phyloP scores from a whole-genome alignment of 345 rosid genomes.

The Moringa oleifera region DNA sequence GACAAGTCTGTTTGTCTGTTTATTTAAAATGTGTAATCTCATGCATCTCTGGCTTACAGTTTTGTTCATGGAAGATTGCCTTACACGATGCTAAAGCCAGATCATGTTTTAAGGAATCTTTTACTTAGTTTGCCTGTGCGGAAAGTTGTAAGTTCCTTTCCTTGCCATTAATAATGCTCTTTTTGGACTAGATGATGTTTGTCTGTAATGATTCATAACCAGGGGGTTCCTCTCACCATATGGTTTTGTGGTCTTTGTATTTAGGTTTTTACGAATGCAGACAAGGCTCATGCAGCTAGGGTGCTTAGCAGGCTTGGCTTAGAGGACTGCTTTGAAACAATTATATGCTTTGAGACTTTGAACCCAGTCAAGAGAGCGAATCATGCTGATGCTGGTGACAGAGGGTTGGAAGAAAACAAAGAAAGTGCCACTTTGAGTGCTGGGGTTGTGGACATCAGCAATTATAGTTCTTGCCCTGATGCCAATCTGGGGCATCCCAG shows the following conservation, averaged over 20 bases:
- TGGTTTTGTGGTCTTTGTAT: background rate
- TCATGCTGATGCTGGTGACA: conserved; percentile 17
- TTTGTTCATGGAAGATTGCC: conserved; percentile 94
- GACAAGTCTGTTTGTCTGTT: background rate
- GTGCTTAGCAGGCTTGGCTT: conserved; percentile 73
- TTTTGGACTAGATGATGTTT: background rate
- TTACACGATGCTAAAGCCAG: conserved; percentile 71
- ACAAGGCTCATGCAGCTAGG: conserved; percentile 65
- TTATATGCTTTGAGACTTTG: conserved; percentile 83
- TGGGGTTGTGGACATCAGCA: conserved; percentile 36
- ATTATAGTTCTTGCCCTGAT: conserved; percentile 27
- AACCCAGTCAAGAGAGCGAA: conserved; percentile 41
- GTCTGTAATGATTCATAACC: no score
- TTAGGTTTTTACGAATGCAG: conserved; percentile 87
- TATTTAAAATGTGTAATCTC: background rate
- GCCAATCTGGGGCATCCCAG: conserved; percentile 38
- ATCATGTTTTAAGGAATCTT: conserved; percentile 67
- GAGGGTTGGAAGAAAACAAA: conserved; percentile 20
- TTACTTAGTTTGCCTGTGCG: conserved; percentile 81
- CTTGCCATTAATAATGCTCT: background rate
- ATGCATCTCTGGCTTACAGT: conserved; percentile 30
- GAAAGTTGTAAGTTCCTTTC: conserved; percentile 56
- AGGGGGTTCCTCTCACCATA: background rate
- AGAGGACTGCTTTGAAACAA: conserved; percentile 82
- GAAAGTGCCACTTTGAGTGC: background rate